Evolutionary conservation across 805 yeast species (phyloP), one percentile per base, ranked within the genome.

Genomic region (Brettanomyces anomalus): DNA sequence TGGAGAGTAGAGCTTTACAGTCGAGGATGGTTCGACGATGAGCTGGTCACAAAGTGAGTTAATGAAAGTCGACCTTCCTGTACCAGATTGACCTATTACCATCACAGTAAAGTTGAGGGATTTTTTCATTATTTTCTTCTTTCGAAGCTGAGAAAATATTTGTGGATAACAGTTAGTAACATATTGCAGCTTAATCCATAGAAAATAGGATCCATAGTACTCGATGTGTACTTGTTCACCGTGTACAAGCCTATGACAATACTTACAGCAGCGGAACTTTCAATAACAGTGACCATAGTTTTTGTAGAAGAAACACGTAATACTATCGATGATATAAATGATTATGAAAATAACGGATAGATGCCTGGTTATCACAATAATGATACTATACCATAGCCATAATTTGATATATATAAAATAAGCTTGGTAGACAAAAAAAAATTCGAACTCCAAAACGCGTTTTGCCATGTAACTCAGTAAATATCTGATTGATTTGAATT

Each of bases 11-110:
- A 46, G 38, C 34, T 48, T 46, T 13, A 47, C 49, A 13, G 87
- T 79, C 26, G 81, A 73, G 2, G 85, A 76, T 0, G 79, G 71
- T 35, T 83, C 86, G 11, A 84, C 90, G 33, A 88, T 88, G 52
- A 83, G 79, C 50, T 88, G 93, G 46, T 85, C 95, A 66, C 96
- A 88, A 42, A 88, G 70, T 32, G 95, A 83, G 66, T 89, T 88
- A 60, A 89, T 85, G 55, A 88, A 82, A 4, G 96, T 88, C n/a
- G 95, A 83, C 60, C 96, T 76, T 15, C 96, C 96, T 37, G 79
- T 68, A 2, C 97, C 97, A 38, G 81, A 77, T 57, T 85, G 83
- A 36, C 96, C 97, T 43, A 86, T 81, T 33, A 85, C 80, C 90
- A 88, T 81, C 46, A 85, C 60, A 18, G 94, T 82, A 69, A 88